Conservation (phyloP, 2,329 filamentous ascomycete species). For the Sporothrix inflata region DNA sequence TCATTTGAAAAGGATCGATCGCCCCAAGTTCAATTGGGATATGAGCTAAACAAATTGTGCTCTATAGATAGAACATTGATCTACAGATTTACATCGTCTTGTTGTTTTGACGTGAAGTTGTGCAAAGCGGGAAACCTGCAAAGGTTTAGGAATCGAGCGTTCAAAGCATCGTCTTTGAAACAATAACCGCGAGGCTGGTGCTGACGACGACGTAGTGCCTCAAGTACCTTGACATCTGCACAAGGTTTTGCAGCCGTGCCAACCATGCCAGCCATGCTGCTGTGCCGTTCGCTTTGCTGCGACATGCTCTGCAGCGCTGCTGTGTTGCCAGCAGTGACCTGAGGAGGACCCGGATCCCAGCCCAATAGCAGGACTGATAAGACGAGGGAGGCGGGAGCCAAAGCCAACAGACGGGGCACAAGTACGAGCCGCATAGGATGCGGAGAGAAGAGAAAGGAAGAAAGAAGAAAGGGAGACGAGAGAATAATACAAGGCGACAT, state of each 20-base stretch:
- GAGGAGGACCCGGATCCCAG: conserved; percentile 2
- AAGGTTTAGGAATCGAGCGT: too few relatives aligned
- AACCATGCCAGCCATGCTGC: conserved; percentile 6
- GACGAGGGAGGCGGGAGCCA: not conserved
- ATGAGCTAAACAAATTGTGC: not conserved
- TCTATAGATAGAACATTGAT: not conserved
- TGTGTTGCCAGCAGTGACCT: not conserved
- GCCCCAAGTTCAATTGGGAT: not conserved
- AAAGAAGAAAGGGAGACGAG: not conserved
- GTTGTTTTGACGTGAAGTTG: not conserved
- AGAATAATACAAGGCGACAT: not conserved
- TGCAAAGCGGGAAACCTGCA: not conserved
- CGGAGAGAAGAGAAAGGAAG: not conserved
- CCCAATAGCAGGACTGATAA: not conserved
- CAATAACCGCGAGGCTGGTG: not conserved
- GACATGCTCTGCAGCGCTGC: not conserved
- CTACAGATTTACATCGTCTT: not conserved
- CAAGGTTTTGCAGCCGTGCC: conserved; percentile 6
- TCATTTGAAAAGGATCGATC: not conserved
- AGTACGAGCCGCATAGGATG: not conserved
- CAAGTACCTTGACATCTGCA: too few relatives aligned
- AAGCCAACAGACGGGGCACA: not conserved
- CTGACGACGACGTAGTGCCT: not conserved
- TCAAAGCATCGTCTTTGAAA: not conserved
- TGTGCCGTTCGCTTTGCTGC: conserved; percentile 9